Conservation (phyloP, 208 protist species). For the Sergeia podlipaevii region DNA sequence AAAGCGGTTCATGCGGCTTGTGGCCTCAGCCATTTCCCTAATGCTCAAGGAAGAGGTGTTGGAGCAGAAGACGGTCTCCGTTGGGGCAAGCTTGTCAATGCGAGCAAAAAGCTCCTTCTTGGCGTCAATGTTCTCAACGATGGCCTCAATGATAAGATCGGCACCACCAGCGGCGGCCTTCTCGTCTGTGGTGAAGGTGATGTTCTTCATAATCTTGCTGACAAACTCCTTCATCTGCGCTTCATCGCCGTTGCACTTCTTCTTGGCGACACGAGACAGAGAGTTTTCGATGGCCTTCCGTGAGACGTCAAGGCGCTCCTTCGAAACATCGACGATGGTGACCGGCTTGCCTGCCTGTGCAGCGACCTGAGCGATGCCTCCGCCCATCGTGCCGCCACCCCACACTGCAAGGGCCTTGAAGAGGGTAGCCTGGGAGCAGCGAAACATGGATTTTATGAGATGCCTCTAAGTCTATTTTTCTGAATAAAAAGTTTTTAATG, state of each 20-base stretch:
- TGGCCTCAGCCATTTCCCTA: conserved; percentile 49
- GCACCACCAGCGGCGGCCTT: conserved; percentile 22
- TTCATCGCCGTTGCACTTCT: conserved; percentile 46
- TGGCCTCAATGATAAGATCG: conserved; percentile 64
- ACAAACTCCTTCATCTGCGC: conserved; percentile 40
- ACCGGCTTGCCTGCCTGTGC: conserved; percentile 40
- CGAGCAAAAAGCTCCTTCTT: conserved; percentile 55
- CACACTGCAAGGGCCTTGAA: conserved; percentile 50
- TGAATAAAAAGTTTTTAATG: no score
- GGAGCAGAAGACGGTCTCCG: conserved; percentile 74
- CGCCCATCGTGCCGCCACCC: conserved; percentile 73
- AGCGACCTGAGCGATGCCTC: conserved; percentile 64
- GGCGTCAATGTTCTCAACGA: conserved; percentile 55
- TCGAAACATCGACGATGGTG: conserved; percentile 57
- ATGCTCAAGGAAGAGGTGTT: conserved; percentile 86
- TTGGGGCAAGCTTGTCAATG: conserved; percentile 46
- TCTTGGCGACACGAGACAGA: conserved; percentile 50
- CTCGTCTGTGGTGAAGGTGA: conserved; percentile 67
- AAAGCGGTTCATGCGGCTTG: conserved; percentile 59
- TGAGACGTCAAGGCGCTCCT: conserved; percentile 41
- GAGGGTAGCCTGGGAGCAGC: neutral
- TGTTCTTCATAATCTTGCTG: conserved; percentile 23
- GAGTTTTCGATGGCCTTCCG: conserved; percentile 47
- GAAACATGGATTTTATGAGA: conserved; percentile 12
- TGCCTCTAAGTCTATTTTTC: no score